phyloP scores from a whole-genome alignment of 495 filamentous ascomycete species.

The Pyrenula aspistea region DNA sequence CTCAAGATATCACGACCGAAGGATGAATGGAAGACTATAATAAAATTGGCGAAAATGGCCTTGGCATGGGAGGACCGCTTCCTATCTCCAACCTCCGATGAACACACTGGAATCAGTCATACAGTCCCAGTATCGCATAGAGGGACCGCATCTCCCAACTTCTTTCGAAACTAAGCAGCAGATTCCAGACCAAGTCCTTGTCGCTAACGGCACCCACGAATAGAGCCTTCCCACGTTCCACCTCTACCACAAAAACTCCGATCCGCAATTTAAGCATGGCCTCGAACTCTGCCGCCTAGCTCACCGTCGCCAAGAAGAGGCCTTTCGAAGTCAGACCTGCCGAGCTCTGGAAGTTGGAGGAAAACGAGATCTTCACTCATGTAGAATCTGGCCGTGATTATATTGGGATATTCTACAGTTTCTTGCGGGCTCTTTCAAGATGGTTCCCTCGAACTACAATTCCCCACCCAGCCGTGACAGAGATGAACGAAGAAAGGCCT shows the following conservation, averaged over 20 bases:
- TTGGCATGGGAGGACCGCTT: too few species aligned
- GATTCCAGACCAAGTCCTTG: background rate
- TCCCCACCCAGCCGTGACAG: conserved; percentile 8
- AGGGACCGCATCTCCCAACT: background rate
- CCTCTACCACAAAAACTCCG: background rate
- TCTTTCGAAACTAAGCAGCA: background rate
- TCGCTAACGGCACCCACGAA: background rate
- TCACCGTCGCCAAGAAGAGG: background rate
- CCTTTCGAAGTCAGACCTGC: conserved; percentile 18
- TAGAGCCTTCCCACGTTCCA: background rate
- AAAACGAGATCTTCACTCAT: conserved; percentile 18
- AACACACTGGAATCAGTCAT: too few species aligned
- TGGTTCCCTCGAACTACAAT: conserved; percentile 3
- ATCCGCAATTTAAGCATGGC: background rate
- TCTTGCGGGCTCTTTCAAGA: conserved; percentile 11
- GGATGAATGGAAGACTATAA: too few species aligned
- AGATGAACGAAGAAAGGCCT: conserved; percentile 24
- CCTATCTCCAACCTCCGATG: too few species aligned
- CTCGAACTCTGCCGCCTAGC: background rate
- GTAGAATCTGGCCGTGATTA: conserved; percentile 34
- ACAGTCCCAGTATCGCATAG: too few species aligned
- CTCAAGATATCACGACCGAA: too few species aligned
- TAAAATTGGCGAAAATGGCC: too few species aligned
- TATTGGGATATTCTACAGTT: conserved; percentile 31
- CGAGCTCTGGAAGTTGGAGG: conserved; percentile 12